Percentiles rank a stretch among this genome's conserved stretches.
Evolutionary conservation across 495 filamentous ascomycete genomes (phyloP).

Genomic region (Penicillium roqueforti): DNA sequence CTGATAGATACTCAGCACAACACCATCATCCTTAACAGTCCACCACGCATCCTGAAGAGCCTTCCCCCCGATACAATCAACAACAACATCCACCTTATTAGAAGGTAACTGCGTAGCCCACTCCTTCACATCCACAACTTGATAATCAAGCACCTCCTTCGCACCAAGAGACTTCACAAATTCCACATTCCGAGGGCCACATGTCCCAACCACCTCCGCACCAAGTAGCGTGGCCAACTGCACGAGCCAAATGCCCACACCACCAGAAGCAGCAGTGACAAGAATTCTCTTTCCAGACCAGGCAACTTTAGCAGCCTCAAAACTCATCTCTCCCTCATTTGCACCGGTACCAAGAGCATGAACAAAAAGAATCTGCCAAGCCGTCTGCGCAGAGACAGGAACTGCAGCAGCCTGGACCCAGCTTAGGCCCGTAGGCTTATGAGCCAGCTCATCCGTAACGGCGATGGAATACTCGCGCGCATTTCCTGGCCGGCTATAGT

Average conservation of each 20-base stretch:
- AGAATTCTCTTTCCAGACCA: conserved; percentile 40
- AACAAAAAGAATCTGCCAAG: conserved; percentile 51
- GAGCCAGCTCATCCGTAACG: conserved; percentile 41
- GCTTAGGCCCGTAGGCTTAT: conserved; percentile 32
- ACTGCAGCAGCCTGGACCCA: conserved; percentile 46
- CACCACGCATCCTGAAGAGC: conserved; percentile 46
- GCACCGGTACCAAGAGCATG: conserved; percentile 27
- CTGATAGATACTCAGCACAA: conserved; percentile 48
- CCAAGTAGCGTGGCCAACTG: conserved; percentile 49
- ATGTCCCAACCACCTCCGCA: conserved; percentile 38
- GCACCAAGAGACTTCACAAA: conserved; percentile 45
- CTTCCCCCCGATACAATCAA: conserved; percentile 49
- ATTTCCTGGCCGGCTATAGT: conserved; percentile 36
- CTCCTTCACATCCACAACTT: conserved; percentile 24
- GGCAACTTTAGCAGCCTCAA: not conserved
- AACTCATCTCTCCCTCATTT: not conserved
- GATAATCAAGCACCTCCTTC: conserved; percentile 45
- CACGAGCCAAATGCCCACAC: conserved; percentile 54
- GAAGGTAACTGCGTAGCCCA: conserved; percentile 26
- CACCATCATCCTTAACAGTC: conserved; percentile 37
- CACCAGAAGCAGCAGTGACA: conserved; percentile 48
- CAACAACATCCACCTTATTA: conserved; percentile 44
- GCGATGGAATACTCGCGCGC: conserved; percentile 46
- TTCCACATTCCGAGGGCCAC: conserved; percentile 38
- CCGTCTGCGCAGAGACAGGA: conserved; percentile 46